phyloP scores from a whole-genome alignment of 495 filamentous ascomycete species.

The Xylona heveae region DNA sequence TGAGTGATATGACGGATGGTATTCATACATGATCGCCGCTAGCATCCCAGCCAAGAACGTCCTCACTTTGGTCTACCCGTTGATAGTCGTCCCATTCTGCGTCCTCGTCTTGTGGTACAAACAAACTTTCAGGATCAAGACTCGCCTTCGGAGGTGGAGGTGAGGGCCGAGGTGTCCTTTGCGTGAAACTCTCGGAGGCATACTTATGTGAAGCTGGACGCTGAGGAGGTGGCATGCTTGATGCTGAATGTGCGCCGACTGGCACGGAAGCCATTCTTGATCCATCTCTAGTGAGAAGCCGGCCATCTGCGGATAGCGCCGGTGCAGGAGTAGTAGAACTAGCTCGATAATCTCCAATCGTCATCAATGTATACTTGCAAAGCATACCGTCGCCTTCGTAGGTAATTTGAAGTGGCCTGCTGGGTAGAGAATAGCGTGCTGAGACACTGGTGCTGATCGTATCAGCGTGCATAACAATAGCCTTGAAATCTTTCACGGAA shows the following conservation, averaged over 20 bases:
- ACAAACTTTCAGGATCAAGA: constrained; percentile 50
- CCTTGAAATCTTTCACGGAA: constrained; percentile 85
- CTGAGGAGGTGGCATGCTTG: too few species aligned
- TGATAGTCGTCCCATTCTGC: constrained; percentile 63
- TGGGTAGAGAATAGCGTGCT: constrained; percentile 62
- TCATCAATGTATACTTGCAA: constrained; percentile 88
- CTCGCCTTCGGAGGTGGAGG: constrained; percentile 36
- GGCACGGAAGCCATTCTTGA: too few species aligned
- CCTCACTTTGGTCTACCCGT: constrained; percentile 38
- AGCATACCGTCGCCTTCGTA: constrained; percentile 50
- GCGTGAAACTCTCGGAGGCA: too few species aligned
- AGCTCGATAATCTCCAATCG: constrained; percentile 49
- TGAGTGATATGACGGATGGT: too few species aligned
- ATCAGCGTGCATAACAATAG: constrained; percentile 70
- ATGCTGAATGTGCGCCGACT: too few species aligned
- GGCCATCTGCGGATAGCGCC: constrained; percentile 6
- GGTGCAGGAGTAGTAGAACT: constrained; percentile 17
- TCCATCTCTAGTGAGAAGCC: too few species aligned
- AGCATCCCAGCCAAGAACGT: constrained; percentile 65
- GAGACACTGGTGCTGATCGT: constrained; percentile 46
- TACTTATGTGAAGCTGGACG: too few species aligned
- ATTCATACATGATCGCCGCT: constrained; percentile 27
- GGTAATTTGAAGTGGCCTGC: constrained; percentile 60
- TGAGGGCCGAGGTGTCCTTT: constrained; percentile 11
- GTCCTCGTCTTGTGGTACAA: constrained; percentile 53